Evolutionary conservation across 1,139 yeast genomes (phyloP), one percentile per base, ranked within the genome.

Genomic region (Saccharomycopsis hybrid): DNA sequence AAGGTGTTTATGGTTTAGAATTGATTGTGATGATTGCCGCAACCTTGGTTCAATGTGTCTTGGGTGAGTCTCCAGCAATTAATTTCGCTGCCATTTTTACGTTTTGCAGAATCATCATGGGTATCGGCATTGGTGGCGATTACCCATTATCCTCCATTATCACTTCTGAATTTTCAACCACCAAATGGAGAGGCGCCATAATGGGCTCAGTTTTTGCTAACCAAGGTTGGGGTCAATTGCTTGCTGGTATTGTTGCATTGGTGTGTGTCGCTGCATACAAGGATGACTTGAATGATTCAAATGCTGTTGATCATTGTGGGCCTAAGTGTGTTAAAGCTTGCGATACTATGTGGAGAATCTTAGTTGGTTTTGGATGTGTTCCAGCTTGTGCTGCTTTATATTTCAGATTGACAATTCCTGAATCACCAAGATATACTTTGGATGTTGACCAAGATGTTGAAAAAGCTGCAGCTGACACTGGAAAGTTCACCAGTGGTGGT

Each of bases 51-150:
- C 96, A 80, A 74, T 85, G 83, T 76, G 68, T 77, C 55, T 59
- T 83, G 50, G 95, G 94, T 61, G 58, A 66, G 5, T 77, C 94
- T 30, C 78, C 86, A 33, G 90, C 84, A 55, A 68, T 86, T 56
- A 76, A 74, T 65, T 84, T 86, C 61, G 79, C 78, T 47, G 95
- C 90, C 48, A 73, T 85, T 50, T 73, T 86, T 57, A 69, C 82
- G n/a, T 80, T 83, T 59, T 80, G 80, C 69, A 82, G 95, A 78
- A 80, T 86, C 57, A 63, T 85, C 55, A 82, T 82, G 87, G 96
- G 96, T 73, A 82, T 92, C 61, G 98, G 98, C 81, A 94, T 92
- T 62, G 98, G 98, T 73, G 98, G 97, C 77, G 98, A 92, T 72
- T 92, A 92, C 71, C 98, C 98, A 61, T 80, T 92, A 69, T 89